phyloP scores from a whole-genome alignment of 345 rosid genomes.

The Pelargonium nanum region DNA sequence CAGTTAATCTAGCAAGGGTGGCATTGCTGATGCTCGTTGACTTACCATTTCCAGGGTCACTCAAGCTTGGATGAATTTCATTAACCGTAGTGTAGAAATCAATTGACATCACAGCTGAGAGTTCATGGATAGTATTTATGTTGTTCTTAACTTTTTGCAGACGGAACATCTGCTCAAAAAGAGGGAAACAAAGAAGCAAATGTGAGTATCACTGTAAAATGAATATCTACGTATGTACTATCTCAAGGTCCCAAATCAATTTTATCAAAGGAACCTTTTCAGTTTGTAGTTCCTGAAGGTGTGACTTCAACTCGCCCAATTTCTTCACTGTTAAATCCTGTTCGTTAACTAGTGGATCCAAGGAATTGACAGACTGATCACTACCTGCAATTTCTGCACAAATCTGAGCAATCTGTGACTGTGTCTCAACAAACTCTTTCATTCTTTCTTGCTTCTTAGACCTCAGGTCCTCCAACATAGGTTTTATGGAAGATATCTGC shows the following conservation, averaged over 20 bases:
- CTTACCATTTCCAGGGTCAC: constrained; percentile 50
- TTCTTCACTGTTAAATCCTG: constrained; percentile 72
- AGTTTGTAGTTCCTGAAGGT: constrained; percentile 80
- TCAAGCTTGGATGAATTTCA: constrained; percentile 93
- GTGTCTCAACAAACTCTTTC: constrained; percentile 41
- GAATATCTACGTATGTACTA: neutral
- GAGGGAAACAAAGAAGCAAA: constrained; percentile 3
- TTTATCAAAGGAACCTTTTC: constrained; percentile 52
- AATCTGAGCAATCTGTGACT: constrained; percentile 38
- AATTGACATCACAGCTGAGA: constrained; percentile 81
- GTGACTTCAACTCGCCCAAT: constrained; percentile 60
- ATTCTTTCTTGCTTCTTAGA: constrained; percentile 42
- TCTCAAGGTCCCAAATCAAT: neutral
- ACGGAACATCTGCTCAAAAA: constrained; percentile 51
- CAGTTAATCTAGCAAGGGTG: constrained; percentile 65
- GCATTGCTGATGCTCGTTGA: constrained; percentile 92
- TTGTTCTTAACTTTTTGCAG: constrained; percentile 51
- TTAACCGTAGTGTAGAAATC: constrained; percentile 73
- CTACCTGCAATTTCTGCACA: constrained; percentile 61
- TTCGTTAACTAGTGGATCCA: constrained; percentile 56
- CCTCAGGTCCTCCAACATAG: constrained; percentile 48
- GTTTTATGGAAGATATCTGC: constrained; percentile 37
- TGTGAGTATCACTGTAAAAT: neutral
- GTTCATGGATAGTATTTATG: constrained; percentile 73
- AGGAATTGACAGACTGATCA: constrained; percentile 13